Evolutionary conservation across 2,329 filamentous ascomycete species (phyloP).

Genomic region (Coniochaeta prunicola): DNA sequence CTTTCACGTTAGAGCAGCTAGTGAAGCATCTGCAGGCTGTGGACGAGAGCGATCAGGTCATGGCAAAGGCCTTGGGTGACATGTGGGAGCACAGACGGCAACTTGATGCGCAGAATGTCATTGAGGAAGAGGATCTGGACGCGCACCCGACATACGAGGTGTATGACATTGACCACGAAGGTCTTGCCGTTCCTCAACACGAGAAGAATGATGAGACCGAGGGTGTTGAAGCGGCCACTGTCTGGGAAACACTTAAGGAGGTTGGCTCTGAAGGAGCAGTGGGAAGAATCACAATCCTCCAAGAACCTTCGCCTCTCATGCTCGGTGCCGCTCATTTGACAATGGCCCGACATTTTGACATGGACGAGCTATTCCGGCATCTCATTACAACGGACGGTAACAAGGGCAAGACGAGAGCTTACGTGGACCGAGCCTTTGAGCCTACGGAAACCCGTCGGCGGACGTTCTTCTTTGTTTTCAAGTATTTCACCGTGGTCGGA

Average conservation of each 20-base stretch:
- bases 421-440: constrained; percentile 43
- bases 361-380: constrained; percentile 51
- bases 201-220: constrained; percentile 27
- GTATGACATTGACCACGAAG: constrained; percentile 45
- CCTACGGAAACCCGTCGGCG: constrained; percentile 38
- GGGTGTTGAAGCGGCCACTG: constrained; percentile 30
- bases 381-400: constrained; percentile 41
- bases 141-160: constrained; percentile 48
- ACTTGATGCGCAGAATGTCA: constrained; percentile 21
- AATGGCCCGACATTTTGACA: constrained; percentile 50
- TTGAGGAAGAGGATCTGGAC: constrained; percentile 29
- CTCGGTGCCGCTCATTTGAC: constrained; percentile 53
- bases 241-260: constrained; percentile 32
- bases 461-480: constrained; percentile 56
- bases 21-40: constrained; percentile 30
- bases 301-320: constrained; percentile 53
- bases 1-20: constrained; percentile 33
- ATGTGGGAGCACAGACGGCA: constrained; percentile 23
- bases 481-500: constrained; percentile 56
- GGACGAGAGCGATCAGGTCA: constrained; percentile 32
- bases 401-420: constrained; percentile 35
- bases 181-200: constrained; percentile 28
- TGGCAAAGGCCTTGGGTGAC: constrained; percentile 28
- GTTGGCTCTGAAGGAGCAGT: constrained; percentile 34
- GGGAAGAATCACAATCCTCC: constrained; percentile 50